These are phyloP conservation scores for Trifolium fragiferum DNA, from an alignment of 306 rosid genomes.

Conservation along the genomic window DNA sequence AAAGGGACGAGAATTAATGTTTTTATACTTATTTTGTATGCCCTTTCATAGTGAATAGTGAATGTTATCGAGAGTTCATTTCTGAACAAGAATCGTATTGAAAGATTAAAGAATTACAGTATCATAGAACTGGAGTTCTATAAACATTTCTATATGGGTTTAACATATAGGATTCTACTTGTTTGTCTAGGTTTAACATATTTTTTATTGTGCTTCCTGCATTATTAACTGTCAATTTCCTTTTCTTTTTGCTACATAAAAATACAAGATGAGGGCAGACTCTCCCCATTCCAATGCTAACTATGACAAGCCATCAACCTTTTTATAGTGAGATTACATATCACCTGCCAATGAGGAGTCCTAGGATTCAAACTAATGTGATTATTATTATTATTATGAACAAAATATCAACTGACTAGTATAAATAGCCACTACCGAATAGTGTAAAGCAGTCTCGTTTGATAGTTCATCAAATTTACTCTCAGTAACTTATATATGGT, in stretches of 20 bases:
- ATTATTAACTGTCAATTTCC: background rate
- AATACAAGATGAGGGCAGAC: background rate
- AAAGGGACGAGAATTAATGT: constrained; percentile 7
- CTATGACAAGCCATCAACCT: background rate
- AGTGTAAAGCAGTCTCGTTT: constrained; percentile 17
- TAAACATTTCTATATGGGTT: constrained; percentile 28
- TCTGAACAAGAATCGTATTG: background rate
- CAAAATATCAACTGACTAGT: constrained; percentile 3
- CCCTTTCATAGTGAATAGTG: background rate
- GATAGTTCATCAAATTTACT: constrained; percentile 20
- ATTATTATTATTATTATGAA: background rate
- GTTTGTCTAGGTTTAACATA: background rate
- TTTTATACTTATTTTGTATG: background rate
- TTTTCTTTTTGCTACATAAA: background rate
- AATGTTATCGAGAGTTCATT: background rate
- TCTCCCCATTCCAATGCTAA: constrained; percentile 1
- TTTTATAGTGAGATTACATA: background rate
- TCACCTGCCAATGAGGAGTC: constrained; percentile 7
- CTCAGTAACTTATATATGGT: constrained; percentile 1
- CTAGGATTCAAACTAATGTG: constrained; percentile 25
- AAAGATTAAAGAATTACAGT: background rate
- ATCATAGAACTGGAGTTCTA: background rate
- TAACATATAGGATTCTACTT: background rate
- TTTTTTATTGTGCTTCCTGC: background rate
- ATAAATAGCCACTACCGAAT: constrained; percentile 2